A percentile compares a stretch with the other conserved stretches of the same genome.
phyloP scores from a whole-genome alignment of 345 rosid genomes.

The Mallotus nudiflorus region DNA sequence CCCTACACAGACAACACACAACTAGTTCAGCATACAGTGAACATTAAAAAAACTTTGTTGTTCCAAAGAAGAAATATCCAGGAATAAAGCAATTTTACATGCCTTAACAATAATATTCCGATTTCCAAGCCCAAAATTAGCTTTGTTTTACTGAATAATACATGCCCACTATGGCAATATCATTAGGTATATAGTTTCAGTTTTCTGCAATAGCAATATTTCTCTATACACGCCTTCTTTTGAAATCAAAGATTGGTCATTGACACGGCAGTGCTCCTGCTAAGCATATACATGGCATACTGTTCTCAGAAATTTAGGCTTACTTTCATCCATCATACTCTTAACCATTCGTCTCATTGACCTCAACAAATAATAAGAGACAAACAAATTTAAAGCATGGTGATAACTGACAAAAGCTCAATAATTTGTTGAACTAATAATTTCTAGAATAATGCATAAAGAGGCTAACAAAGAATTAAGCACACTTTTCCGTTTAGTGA shows the following conservation, averaged over 20 bases:
- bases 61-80: too few relatives aligned
- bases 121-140: not conserved
- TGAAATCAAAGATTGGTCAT: not conserved
- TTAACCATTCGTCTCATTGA: not conserved
- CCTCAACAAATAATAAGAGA: not conserved
- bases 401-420: not conserved
- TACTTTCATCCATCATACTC: not conserved
- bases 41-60: not conserved
- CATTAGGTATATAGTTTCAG: too few relatives aligned
- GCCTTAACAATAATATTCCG: not conserved
- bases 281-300: too few relatives aligned
- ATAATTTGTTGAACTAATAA: not conserved
- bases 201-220: not conserved
- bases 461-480: not conserved
- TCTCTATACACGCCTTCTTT: not conserved
- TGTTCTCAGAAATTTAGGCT: not conserved
- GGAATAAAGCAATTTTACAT: not conserved
- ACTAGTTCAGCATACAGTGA: slow-evolving; percentile 8
- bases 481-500: not conserved
- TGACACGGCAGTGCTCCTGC: too few relatives aligned
- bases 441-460: not conserved
- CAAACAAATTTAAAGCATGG: not conserved
- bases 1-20: slow-evolving; percentile 41
- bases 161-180: too few relatives aligned
- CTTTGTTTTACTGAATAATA: too few relatives aligned